These are phyloP conservation scores for Polyplosphaeria fusca DNA, from an alignment of 495 filamentous ascomycete species.

Conservation along the genomic window DNA sequence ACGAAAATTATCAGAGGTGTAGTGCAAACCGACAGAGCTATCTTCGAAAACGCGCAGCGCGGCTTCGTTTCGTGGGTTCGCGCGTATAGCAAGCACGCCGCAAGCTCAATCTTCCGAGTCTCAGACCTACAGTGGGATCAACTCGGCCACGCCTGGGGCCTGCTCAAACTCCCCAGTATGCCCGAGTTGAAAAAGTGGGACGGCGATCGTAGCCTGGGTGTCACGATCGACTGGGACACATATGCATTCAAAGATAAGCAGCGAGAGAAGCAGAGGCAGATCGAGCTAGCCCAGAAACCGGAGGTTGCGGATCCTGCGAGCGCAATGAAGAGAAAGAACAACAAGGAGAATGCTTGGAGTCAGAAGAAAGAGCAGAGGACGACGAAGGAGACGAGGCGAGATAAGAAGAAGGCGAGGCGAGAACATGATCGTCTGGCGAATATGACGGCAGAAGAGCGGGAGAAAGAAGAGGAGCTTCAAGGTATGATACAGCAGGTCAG, in stretches of 20 bases:
- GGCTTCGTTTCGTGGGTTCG: conserved; percentile 92
- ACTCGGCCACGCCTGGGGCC: conserved; percentile 74
- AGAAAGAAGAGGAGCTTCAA: conserved; percentile 66
- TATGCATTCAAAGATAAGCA: conserved; percentile 75
- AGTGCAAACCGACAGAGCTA: conserved; percentile 68
- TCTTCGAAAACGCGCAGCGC: conserved; percentile 82
- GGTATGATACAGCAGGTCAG: conserved; percentile 70
- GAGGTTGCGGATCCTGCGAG: conserved; percentile 20
- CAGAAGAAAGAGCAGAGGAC: conserved; percentile 71
- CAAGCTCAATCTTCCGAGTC: conserved; percentile 84
- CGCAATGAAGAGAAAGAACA: conserved; percentile 42
- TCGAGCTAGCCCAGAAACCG: conserved; percentile 44
- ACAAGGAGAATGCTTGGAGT: conserved; percentile 78
- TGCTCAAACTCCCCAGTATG: conserved; percentile 89
- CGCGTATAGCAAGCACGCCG: conserved; percentile 87
- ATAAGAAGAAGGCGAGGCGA: conserved; percentile 68
- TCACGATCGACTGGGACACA: conserved; percentile 57
- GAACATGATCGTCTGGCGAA: conserved; percentile 64
- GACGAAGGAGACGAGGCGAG: conserved; percentile 61
- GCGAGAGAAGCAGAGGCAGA: conserved; percentile 67
- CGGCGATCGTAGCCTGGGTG: conserved; percentile 61
- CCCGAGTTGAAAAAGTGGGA: conserved; percentile 74
- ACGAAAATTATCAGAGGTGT: conserved; percentile 58
- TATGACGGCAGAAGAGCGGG: conserved; percentile 72
- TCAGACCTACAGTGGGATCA: conserved; percentile 79